phyloP scores from a whole-genome alignment of 2,329 filamentous ascomycete genomes.

The Trichoderma oligosporum region DNA sequence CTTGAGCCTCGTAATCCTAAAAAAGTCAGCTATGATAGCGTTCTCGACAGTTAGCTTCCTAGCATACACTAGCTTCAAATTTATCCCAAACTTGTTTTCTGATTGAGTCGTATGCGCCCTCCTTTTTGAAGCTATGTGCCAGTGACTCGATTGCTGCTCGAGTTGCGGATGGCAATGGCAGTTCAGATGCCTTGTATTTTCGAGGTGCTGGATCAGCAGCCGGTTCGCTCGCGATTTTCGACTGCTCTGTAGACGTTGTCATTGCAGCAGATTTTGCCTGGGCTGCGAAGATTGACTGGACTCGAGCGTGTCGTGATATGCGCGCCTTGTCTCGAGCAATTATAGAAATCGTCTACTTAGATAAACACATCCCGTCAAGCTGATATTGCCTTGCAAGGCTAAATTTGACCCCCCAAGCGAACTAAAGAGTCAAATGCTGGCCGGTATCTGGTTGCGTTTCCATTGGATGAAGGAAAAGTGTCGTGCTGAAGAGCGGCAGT shows the following conservation, averaged over 20 bases:
- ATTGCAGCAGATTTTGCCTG: slow-evolving; percentile 20
- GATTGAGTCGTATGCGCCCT: slow-evolving; percentile 74
- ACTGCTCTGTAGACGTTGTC: slow-evolving; percentile 28
- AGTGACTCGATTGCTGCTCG: slow-evolving; percentile 69
- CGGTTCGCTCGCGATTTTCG: slow-evolving; percentile 23
- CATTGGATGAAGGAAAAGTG: neutral
- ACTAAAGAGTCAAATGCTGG: neutral
- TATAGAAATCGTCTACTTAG: neutral
- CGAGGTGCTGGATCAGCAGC: slow-evolving; percentile 24
- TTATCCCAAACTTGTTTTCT: slow-evolving; percentile 74
- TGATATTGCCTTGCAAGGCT: neutral
- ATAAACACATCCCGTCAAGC: slow-evolving; percentile 13
- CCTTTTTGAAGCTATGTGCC: slow-evolving; percentile 80
- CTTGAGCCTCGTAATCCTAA: slow-evolving; percentile 66
- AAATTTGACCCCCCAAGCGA: neutral
- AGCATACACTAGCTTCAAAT: slow-evolving; percentile 63
- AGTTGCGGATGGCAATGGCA: slow-evolving; percentile 70
- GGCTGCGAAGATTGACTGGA: neutral
- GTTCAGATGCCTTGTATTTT: slow-evolving; percentile 69
- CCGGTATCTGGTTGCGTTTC: neutral
- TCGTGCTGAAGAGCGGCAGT: slow-evolving; percentile 4
- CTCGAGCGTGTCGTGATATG: slow-evolving; percentile 12
- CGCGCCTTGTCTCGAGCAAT: slow-evolving; percentile 10
- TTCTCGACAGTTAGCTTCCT: neutral
- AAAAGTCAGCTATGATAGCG: neutral